phyloP scores from a whole-genome alignment of 139 green algal species.

The Microglena sp. region DNA sequence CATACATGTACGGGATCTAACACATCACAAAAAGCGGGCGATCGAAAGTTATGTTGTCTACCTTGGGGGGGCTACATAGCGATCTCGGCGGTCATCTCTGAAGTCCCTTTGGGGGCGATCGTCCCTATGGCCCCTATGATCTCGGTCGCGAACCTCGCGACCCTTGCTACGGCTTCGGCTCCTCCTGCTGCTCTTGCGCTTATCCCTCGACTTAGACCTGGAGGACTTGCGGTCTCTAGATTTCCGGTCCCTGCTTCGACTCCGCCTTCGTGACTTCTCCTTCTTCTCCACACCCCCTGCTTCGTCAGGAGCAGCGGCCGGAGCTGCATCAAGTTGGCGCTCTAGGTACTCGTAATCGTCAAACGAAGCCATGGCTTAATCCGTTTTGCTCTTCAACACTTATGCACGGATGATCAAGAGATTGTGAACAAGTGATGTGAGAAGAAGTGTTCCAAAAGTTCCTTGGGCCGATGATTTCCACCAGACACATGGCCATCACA shows the following conservation, averaged over 20 bases:
- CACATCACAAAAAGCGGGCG: too few species aligned
- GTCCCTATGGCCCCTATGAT: slow-evolving; percentile 6
- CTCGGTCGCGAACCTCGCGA: neutral
- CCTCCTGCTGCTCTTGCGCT: neutral
- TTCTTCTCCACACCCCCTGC: slow-evolving; percentile 1
- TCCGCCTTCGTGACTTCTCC: slow-evolving; percentile 4
- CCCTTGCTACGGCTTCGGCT: slow-evolving; percentile 2
- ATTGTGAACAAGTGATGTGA: too few species aligned
- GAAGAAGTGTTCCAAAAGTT: too few species aligned
- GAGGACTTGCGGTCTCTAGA: slow-evolving; percentile 4
- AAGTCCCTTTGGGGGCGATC: neutral
- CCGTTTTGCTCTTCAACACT: too few species aligned
- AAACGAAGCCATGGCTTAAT: too few species aligned
- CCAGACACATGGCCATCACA: too few species aligned
- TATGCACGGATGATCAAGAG: too few species aligned
- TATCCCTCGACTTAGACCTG: neutral
- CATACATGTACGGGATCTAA: too few species aligned
- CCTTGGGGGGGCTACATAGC: too few species aligned
- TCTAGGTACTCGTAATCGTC: slow-evolving; percentile 21
- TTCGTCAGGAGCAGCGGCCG: neutral
- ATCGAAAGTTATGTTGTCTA: too few species aligned
- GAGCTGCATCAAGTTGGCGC: slow-evolving; percentile 17
- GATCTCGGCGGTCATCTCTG: neutral
- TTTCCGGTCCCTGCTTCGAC: neutral
- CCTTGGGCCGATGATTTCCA: too few species aligned